Conservation (phyloP, 2,329 filamentous ascomycete genomes). For the Emmonsiellopsis sp. region DNA sequence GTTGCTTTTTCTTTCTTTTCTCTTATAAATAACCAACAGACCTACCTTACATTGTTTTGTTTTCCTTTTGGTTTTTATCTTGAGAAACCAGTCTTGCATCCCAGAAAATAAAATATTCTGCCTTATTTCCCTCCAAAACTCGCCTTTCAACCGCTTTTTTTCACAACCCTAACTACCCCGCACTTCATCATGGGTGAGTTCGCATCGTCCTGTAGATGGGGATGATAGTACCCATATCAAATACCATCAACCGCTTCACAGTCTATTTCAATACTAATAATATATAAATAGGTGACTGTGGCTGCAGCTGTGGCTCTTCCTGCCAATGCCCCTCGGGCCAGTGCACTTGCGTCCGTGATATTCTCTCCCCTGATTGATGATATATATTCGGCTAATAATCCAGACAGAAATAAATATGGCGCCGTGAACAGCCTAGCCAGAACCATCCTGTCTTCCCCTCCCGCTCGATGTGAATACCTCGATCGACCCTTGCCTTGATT, state of each 20-base stretch:
- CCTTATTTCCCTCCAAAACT: no score
- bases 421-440: not conserved
- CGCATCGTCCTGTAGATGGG: not conserved
- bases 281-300: constrained; percentile 2
- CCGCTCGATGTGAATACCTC: not conserved
- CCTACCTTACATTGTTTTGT: no score
- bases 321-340: constrained; percentile 1
- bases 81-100: no score
- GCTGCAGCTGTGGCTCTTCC: constrained; percentile 2
- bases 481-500: not conserved
- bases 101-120: no score
- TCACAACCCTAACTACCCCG: not conserved
- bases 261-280: not conserved
- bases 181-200: constrained; percentile 2
- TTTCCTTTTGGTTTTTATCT: no score
- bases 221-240: not conserved
- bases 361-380: not conserved
- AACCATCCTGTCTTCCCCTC: not conserved
- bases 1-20: no score
- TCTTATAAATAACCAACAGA: no score
- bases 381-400: not conserved
- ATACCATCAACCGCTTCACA: not conserved
- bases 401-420: not conserved
- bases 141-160: not conserved
- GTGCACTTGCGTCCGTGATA: constrained; percentile 1